Base-by-base conservation (phyloP, 148 eudicot genomes). In the Spergularia marina region DNA sequence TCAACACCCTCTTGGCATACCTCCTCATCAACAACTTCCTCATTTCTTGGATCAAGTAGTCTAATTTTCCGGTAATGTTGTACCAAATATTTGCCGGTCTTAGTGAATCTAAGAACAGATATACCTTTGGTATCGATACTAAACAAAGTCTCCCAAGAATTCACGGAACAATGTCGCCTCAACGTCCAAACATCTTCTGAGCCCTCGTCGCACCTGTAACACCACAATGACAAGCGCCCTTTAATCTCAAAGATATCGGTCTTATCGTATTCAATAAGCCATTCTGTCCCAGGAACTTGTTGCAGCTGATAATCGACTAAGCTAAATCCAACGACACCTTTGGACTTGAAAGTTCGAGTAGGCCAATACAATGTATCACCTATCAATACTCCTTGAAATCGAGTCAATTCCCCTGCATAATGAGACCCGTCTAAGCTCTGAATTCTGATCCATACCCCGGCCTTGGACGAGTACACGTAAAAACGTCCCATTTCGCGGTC, bases 321-420 rank as follows among this genome's bases (percentile, higher is more conserved):
- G 44, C 56, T 15, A 56, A 71, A 71, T 17, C 53, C 74, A 17
- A 56, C 15, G 56, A 71, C n/a, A n/a, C 57, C 18, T 49, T n/a
- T 49, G 39, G 39, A 16, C 39, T 18, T 69, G 12, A 63, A 54
- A 16, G 7, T 21, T 39, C 74, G 30, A 40, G 14, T 59, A 58
- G 75, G 44, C 73, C 73, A 70, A 18, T 70, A 70, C 74, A 54
- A 17, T 6, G 44, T 11, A 70, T 70, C 49, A 34, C 44, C 51
- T 53, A 70, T 5, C 25, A 53, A 15, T 58, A 69, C 57, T 2
- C 72, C 40, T 18, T 47, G 49, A 39, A 64, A 64, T 8, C 49
- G 68, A 15, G 68, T 64, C 49, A 64, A 14, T 36, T 64, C 20
- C 68, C 68, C 49, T 64, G 68, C 68, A 36, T 64, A 64, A 36